Base-by-base conservation (phyloP, 2,329 filamentous ascomycete genomes). In the Fusarium sp. region DNA sequence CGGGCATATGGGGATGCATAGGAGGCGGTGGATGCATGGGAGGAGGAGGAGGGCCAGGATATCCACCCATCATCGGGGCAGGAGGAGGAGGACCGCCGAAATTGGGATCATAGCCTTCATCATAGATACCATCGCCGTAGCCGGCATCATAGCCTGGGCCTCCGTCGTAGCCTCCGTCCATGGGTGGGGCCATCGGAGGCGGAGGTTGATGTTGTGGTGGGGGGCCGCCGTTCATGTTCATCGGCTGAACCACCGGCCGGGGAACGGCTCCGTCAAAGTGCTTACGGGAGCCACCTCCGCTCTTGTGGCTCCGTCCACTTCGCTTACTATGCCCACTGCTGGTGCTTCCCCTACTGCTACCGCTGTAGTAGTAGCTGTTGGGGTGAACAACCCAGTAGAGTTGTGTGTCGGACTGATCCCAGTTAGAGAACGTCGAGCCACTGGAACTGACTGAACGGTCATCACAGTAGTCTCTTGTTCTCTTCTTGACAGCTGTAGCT, bases 401-500 rank as follows among this genome's bases (percentile, higher is more conserved):
- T 44, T 76, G 76, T 27, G 69, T 77, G 33, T 77, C 73, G 7
- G 72, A 61, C 37, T 77, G 71, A 46, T 48, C 49, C 38, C 54
- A 74, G 46, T 74, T 76, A 29, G 75, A 78, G 44, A 58, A 58
- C 15, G 74, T 60, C 12, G 76, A 77, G 39, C 68, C 55, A 35
- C 57, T 49, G 29, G 76, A 78, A n/a, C 63, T 54, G 42, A 49
- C 58, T 12, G 77, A 78, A 5, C 60, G 69, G 63, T 77, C 73
- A 41, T 79, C 78, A 6, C 69, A 58, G 29, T 57, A 48, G 25
- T 79, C 77, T 35, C 77, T 69, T 6, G 73, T 76, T 61, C 72
- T 79, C 70, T 78, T 79, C 71, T 75, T 78, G 45, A 78, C 62
- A 4, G 62, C 72, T 10, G 71, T 75, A 8, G 76, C 74, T 35